A percentile compares a stretch with the other conserved stretches of the same genome.
phyloP scores from a whole-genome alignment of 2,329 filamentous ascomycete species.

The Phaeosphaeriaceae sp. region DNA sequence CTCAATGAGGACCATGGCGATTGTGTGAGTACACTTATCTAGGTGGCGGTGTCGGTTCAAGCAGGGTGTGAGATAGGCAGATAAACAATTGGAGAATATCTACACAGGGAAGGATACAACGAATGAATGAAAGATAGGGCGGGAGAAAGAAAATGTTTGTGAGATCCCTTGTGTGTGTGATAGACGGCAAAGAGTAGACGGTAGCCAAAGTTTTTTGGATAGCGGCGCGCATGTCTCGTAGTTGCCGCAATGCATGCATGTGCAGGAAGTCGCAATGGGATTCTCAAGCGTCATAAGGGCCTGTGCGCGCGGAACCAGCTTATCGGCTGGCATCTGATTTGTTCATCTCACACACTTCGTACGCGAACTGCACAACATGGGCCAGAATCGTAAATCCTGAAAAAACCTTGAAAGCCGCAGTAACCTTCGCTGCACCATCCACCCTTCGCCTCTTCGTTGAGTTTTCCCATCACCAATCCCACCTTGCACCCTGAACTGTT shows the following conservation, averaged over 20 bases:
- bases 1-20: constrained; percentile 84
- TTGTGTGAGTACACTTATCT: constrained; percentile 14
- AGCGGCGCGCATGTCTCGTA: constrained; percentile 20
- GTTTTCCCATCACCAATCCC: background rate
- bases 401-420: background rate
- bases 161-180: too few relatives aligned
- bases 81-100: constrained; percentile 19
- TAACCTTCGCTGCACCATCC: background rate
- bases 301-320: constrained; percentile 28
- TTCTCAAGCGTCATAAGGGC: constrained; percentile 27
- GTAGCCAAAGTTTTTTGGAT: constrained; percentile 21
- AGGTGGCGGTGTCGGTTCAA: constrained; percentile 28
- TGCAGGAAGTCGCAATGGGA: constrained; percentile 43
- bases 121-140: constrained; percentile 10
- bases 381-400: constrained; percentile 5
- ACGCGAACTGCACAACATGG: constrained; percentile 13
- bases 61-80: constrained; percentile 20
- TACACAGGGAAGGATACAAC: constrained; percentile 18
- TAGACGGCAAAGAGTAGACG: constrained; percentile 14
- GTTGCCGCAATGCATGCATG: constrained; percentile 36
- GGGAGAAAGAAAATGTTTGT: constrained; percentile 1
- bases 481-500: constrained; percentile 26
- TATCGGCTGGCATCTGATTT: constrained; percentile 25
- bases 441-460: background rate
- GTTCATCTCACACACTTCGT: constrained; percentile 16